These are phyloP conservation scores for Pichia sp. DNA, from an alignment of 1,139 yeast genomes.

Conservation along the genomic window DNA sequence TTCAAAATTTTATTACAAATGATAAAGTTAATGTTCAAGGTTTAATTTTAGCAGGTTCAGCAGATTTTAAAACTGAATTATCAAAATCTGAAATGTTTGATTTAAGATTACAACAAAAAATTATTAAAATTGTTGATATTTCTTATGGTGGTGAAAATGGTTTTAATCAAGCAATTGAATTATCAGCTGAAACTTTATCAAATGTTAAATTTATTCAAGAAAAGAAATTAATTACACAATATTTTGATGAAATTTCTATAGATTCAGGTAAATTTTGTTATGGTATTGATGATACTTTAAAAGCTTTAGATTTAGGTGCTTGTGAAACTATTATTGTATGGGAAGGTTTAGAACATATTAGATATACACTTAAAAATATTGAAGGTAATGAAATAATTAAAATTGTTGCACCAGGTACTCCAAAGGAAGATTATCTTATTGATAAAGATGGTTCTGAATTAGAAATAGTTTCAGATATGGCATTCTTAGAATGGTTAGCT, in stretches of 20 bases:
- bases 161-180: conserved; percentile 95
- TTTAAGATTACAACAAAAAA: conserved; percentile 76
- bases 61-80: conserved; percentile 94
- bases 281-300: conserved; percentile 92
- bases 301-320: conserved; percentile 94
- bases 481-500: conserved; percentile 93
- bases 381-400: conserved; percentile 76
- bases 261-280: conserved; percentile 96
- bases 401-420: conserved; percentile 63
- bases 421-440: conserved; percentile 68
- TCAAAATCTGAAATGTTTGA: conserved; percentile 91
- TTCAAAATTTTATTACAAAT: conserved; percentile 85
- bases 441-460: conserved; percentile 86
- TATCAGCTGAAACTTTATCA: conserved; percentile 92
- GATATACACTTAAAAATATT: conserved; percentile 78
- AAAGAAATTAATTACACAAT: conserved; percentile 84
- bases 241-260: conserved; percentile 94
- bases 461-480: conserved; percentile 77
- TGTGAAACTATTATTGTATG: conserved; percentile 87
- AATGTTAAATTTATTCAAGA: conserved; percentile 97
- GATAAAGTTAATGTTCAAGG: conserved; percentile 95
- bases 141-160: conserved; percentile 99
- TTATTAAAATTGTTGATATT: conserved; percentile 88
- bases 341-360: conserved; percentile 79
- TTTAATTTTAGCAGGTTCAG: conserved; percentile 94